phyloP scores from a whole-genome alignment of 1,284 basidiomycete species.

The Pyrrhoderma lamaoense region DNA sequence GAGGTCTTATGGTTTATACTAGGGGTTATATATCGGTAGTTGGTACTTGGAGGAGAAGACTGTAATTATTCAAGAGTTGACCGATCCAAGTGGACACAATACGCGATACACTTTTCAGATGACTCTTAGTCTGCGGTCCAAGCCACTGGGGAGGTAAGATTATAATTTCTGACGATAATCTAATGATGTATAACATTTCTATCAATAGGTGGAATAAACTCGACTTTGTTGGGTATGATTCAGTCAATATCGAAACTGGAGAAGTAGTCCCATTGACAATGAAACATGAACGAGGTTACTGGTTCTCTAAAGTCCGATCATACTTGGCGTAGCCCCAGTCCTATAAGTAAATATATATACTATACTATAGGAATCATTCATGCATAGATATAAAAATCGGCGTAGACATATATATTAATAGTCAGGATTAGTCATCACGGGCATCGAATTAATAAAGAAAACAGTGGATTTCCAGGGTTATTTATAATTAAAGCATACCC shows the following conservation, averaged over 20 bases:
- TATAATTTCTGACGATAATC: neutral
- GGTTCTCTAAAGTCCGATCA: conserved; percentile 84
- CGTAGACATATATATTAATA: too few species aligned
- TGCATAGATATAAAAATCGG: too few species aligned
- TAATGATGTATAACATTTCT: neutral
- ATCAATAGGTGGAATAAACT: conserved; percentile 72
- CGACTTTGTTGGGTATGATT: conserved; percentile 68
- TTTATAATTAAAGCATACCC: too few species aligned
- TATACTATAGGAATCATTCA: too few species aligned
- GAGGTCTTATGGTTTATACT: conserved; percentile 1
- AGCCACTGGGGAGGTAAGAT: conserved; percentile 57
- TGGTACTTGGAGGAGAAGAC: conserved; percentile 58
- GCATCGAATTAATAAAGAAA: too few species aligned
- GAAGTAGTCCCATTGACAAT: conserved; percentile 67
- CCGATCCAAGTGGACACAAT: conserved; percentile 40
- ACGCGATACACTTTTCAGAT: conserved; percentile 81
- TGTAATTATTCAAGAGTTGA: conserved; percentile 55
- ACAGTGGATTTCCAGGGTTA: too few species aligned
- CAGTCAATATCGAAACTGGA: conserved; percentile 67
- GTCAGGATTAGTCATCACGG: too few species aligned
- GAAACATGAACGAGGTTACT: conserved; percentile 83
- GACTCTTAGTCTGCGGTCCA: conserved; percentile 71
- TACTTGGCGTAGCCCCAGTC: conserved; percentile 26
- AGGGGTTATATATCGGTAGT: conserved; percentile 65
- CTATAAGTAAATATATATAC: too few species aligned